Conservation (phyloP, 108 stramenopile genomes). For the Skeletonema potamos region DNA sequence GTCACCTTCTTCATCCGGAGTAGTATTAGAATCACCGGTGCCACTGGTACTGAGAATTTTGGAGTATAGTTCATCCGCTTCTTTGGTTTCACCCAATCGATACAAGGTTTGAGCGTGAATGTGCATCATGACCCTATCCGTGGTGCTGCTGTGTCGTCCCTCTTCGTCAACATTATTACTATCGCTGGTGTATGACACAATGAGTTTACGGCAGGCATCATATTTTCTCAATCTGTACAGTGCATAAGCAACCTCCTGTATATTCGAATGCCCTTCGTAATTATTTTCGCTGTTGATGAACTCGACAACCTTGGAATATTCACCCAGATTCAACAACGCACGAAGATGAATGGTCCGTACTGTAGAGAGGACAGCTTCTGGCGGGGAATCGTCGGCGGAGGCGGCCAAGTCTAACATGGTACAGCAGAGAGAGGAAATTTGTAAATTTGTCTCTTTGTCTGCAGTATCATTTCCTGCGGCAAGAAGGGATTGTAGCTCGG, state of each 20-base stretch:
- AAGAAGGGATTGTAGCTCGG: not conserved
- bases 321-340: constrained; percentile 17
- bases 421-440: not conserved
- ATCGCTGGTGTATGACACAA: not conserved
- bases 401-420: not conserved
- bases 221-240: constrained; percentile 40
- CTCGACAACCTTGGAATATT: constrained; percentile 27
- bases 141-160: not conserved
- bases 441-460: not conserved
- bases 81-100: constrained; percentile 30
- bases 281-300: not conserved
- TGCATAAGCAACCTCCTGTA: constrained; percentile 38
- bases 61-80: constrained; percentile 26
- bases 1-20: not conserved
- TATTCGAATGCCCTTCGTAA: not conserved
- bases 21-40: too few relatives aligned
- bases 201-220: constrained; percentile 35
- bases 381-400: not conserved
- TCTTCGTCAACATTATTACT: not conserved
- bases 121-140: constrained; percentile 26
- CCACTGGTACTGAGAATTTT: not conserved
- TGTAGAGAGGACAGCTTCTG: not conserved
- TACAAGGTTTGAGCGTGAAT: constrained; percentile 45
- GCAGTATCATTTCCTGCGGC: too few relatives aligned
- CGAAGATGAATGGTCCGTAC: constrained; percentile 37